Evolutionary conservation across 1,139 yeast genomes (phyloP).

Genomic region (Saccharomycopsis crataegensis): DNA sequence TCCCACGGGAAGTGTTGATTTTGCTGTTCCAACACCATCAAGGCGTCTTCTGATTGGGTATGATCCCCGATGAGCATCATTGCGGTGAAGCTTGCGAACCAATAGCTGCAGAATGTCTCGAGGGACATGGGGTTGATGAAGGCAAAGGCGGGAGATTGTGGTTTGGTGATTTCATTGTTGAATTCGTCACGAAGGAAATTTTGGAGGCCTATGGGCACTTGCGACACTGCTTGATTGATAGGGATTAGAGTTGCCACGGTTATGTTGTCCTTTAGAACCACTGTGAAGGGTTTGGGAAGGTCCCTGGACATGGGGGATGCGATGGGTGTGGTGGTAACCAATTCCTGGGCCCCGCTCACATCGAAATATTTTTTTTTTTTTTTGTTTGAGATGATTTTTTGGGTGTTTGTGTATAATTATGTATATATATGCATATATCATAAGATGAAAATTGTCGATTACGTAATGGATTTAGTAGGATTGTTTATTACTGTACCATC

Average conservation of each 20-base stretch:
- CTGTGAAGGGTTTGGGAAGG: conserved; percentile 42
- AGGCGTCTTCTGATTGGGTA: conserved; percentile 34
- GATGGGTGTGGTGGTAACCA: too few relatives aligned
- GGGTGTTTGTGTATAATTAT: too few relatives aligned
- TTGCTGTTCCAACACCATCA: conserved; percentile 26
- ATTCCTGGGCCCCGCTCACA: too few relatives aligned
- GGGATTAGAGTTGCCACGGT: conserved; percentile 93
- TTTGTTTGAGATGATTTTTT: too few relatives aligned
- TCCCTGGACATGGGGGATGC: background rate
- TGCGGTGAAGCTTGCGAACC: conserved; percentile 86
- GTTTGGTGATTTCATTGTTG: conserved; percentile 91
- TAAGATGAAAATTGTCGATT: too few relatives aligned
- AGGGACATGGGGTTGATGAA: conserved; percentile 69
- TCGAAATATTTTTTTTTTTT: too few relatives aligned
- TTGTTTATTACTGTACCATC: too few relatives aligned
- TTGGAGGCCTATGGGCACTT: conserved; percentile 67
- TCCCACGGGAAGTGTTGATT: conserved; percentile 58
- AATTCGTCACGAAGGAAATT: conserved; percentile 85
- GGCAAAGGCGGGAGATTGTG: conserved; percentile 46
- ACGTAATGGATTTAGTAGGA: too few relatives aligned
- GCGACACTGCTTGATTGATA: conserved; percentile 49
- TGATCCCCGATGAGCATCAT: conserved; percentile 81
- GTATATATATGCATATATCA: too few relatives aligned
- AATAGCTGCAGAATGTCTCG: conserved; percentile 68
- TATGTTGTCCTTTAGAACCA: conserved; percentile 76